These are phyloP conservation scores for Ceratocystis cubensis DNA, from an alignment of 2,329 filamentous ascomycete genomes.

Conservation along the genomic window DNA sequence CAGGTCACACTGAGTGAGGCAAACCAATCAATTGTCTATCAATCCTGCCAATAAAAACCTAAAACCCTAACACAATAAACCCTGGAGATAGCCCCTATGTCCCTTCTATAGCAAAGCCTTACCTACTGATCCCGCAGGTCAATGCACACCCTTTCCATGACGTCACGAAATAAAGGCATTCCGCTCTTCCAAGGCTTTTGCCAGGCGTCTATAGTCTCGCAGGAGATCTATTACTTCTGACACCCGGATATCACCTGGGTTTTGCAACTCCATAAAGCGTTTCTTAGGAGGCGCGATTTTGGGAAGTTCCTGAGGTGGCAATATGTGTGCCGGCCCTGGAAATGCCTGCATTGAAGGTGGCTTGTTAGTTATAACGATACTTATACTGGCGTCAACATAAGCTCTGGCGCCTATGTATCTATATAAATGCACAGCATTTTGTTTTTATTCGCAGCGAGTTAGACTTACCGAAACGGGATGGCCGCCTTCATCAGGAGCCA, in stretches of 20 bases:
- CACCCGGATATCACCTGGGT: conserved; percentile 56
- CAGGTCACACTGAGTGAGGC: too few species aligned
- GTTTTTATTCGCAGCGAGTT: not conserved
- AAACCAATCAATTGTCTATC: too few species aligned
- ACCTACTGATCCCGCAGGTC: not conserved
- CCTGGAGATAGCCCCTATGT: too few species aligned
- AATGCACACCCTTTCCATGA: not conserved
- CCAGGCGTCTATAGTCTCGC: conserved; percentile 61
- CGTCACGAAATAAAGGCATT: conserved; percentile 40
- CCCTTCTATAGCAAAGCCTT: not conserved
- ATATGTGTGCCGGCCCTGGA: conserved; percentile 43
- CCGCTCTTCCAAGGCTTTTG: conserved; percentile 49
- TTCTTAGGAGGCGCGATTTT: conserved; percentile 55
- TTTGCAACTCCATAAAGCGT: conserved; percentile 60
- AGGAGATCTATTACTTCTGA: conserved; percentile 62
- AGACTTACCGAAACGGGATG: conserved; percentile 45
- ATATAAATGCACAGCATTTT: too few species aligned
- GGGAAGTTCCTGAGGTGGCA: conserved; percentile 42
- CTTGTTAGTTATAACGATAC: conserved; percentile 15
- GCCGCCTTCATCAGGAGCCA: conserved; percentile 34
- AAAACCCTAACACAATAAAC: too few species aligned
- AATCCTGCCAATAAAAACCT: too few species aligned
- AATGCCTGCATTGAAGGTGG: conserved; percentile 37
- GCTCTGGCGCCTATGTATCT: too few species aligned
- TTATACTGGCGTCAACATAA: too few species aligned